Evolutionary conservation across 495 filamentous ascomycete species (phyloP).

Genomic region (Xylaria bambusicola): DNA sequence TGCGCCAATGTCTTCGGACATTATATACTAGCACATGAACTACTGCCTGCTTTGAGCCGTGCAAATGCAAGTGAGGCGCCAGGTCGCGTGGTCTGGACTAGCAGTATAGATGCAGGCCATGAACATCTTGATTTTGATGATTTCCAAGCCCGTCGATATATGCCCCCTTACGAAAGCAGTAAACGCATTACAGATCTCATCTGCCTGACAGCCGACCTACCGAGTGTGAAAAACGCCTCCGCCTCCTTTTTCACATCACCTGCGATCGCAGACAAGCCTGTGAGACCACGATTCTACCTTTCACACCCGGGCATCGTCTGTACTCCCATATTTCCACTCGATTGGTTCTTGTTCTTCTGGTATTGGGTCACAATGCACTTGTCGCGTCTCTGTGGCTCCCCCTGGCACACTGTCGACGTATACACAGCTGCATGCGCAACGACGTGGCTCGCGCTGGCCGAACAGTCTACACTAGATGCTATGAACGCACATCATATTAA

Average conservation of each 20-base stretch:
- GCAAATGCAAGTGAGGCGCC: constrained; percentile 39
- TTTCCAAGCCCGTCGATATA: constrained; percentile 68
- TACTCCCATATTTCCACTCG: constrained; percentile 75
- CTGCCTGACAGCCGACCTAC: constrained; percentile 70
- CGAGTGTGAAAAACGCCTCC: constrained; percentile 60
- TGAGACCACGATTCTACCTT: constrained; percentile 58
- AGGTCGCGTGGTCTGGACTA: constrained; percentile 79
- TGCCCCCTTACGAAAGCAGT: constrained; percentile 73
- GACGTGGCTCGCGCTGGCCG: constrained; percentile 74
- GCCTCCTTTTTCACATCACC: constrained; percentile 35
- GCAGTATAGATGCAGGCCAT: constrained; percentile 69
- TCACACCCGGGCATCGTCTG: constrained; percentile 85
- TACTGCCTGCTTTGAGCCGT: constrained; percentile 68
- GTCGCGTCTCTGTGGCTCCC: constrained; percentile 77
- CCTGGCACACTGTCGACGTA: constrained; percentile 76
- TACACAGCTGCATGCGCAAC: constrained; percentile 78
- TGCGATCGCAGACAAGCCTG: constrained; percentile 28
- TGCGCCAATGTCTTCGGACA: constrained; percentile 93
- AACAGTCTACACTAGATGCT: constrained; percentile 65
- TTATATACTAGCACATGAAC: constrained; percentile 82
- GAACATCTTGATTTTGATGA: constrained; percentile 64
- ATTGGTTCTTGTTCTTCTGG: constrained; percentile 62
- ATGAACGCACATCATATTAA: constrained; percentile 62
- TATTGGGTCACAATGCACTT: constrained; percentile 63
- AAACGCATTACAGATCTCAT: constrained; percentile 87